A percentile compares a stretch with the other conserved stretches of the same genome.
Conservation (phyloP, 257 asterid species). For the Fraxinus cuspidata region DNA sequence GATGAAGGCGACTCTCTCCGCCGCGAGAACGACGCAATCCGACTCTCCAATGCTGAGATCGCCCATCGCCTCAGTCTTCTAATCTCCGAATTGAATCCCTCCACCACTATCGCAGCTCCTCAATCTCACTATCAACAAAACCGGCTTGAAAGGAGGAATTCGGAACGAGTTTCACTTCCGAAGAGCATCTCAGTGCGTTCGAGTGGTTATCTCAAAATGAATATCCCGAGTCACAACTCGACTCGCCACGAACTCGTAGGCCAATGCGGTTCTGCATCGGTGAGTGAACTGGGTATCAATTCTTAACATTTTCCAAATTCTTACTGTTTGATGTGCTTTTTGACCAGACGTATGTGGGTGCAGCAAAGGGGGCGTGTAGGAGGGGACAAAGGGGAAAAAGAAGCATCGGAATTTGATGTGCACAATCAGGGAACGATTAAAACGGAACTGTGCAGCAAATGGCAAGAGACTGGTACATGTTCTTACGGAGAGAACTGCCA, state of each 20-base stretch:
- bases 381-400: conserved; percentile 51
- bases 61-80: neutral
- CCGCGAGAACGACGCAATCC: neutral
- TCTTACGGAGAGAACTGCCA: conserved; percentile 73
- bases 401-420: conserved; percentile 57
- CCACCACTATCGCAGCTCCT: neutral
- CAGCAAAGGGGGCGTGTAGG: conserved; percentile 66
- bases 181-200: conserved; percentile 83
- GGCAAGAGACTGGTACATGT: conserved; percentile 80
- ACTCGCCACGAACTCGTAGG: conserved; percentile 30
- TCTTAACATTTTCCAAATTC: neutral
- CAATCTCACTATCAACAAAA: conserved; percentile 40
- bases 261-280: conserved; percentile 35
- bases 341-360: neutral
- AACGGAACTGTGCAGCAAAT: conserved; percentile 85
- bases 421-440: conserved; percentile 76
- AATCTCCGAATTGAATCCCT: neutral
- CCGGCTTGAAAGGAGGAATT: conserved; percentile 38
- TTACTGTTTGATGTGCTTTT: neutral
- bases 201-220: conserved; percentile 54
- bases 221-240: conserved; percentile 36
- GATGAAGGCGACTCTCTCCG: neutral
- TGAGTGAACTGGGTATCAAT: conserved; percentile 36
- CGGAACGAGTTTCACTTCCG: conserved; percentile 57
- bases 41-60: neutral